Percentiles rank a stretch among this genome's conserved stretches.
Conservation (phyloP, 1,139 yeast genomes). For the Torulaspora pretoriensis region DNA sequence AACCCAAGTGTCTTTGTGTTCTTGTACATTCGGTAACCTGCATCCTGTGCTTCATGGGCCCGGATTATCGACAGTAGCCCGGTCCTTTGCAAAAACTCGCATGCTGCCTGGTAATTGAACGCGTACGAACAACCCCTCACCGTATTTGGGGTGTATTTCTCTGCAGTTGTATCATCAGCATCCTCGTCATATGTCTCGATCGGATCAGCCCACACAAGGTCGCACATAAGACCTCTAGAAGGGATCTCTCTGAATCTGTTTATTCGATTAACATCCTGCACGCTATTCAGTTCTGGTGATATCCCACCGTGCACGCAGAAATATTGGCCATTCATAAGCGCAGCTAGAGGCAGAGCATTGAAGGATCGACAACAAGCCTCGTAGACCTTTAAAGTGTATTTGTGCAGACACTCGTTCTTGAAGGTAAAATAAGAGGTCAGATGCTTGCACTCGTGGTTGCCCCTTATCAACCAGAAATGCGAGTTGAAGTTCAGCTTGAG, state of each 20-base stretch:
- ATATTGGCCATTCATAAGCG: conserved; percentile 89
- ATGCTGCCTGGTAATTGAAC: conserved; percentile 79
- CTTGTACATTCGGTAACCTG: conserved; percentile 92
- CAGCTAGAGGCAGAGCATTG: conserved; percentile 87
- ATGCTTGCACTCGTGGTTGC: conserved; percentile 94
- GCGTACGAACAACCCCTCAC: conserved; percentile 94
- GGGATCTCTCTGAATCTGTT: conserved; percentile 93
- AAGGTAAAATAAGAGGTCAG: conserved; percentile 92
- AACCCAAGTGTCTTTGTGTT: conserved; percentile 85
- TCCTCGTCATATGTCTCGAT: conserved; percentile 81
- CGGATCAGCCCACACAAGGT: conserved; percentile 95
- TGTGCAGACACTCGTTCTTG: conserved; percentile 85
- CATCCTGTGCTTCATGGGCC: conserved; percentile 98
- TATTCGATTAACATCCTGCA: conserved; percentile 64
- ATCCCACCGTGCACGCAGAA: conserved; percentile 98
- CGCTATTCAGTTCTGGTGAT: conserved; percentile 72
- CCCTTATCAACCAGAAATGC: conserved; percentile 79
- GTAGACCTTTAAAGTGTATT: conserved; percentile 65
- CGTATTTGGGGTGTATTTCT: conserved; percentile 57
- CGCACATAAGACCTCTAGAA: conserved; percentile 91
- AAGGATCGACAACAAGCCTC: conserved; percentile 76
- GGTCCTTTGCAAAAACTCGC: conserved; percentile 74
- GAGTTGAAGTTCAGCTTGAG: conserved; percentile 74
- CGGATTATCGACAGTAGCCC: conserved; percentile 79
- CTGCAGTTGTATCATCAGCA: conserved; percentile 40